Evolutionary conservation across 2,329 filamentous ascomycete species (phyloP).

Genomic region (Colletotrichum theobromicola): DNA sequence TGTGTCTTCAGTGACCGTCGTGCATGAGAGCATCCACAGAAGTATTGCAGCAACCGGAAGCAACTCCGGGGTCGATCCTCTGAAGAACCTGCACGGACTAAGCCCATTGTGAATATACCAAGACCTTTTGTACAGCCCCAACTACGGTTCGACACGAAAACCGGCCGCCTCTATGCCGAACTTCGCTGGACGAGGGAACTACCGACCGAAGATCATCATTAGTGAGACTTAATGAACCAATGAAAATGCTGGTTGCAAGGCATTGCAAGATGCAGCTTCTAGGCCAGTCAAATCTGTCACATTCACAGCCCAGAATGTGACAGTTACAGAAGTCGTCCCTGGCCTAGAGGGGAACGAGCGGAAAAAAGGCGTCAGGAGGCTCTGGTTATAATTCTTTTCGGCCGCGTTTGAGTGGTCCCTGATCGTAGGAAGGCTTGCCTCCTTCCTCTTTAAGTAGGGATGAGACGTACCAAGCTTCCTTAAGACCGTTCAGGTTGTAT

Average conservation of each 20-base stretch:
- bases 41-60: not conserved
- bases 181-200: not conserved
- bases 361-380: not conserved
- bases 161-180: not conserved
- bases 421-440: not conserved
- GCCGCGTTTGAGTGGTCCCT: not conserved
- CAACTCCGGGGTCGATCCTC: not conserved
- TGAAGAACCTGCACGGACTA: not conserved
- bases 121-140: not conserved
- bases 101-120: not conserved
- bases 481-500: not conserved
- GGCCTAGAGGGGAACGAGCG: not conserved
- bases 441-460: not conserved
- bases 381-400: not conserved
- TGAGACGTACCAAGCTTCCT: not conserved
- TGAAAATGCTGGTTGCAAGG: not conserved
- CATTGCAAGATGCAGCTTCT: not conserved
- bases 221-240: not conserved
- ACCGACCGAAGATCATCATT: not conserved
- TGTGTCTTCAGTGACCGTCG: not conserved
- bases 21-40: not conserved
- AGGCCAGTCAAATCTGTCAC: not conserved
- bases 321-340: not conserved
- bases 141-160: not conserved
- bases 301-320: not conserved